A percentile compares a stretch with the other conserved stretches of the same genome.
phyloP scores from a whole-genome alignment of 1,284 basidiomycete genomes.

The Cutaneotrichosporon dermatis region DNA sequence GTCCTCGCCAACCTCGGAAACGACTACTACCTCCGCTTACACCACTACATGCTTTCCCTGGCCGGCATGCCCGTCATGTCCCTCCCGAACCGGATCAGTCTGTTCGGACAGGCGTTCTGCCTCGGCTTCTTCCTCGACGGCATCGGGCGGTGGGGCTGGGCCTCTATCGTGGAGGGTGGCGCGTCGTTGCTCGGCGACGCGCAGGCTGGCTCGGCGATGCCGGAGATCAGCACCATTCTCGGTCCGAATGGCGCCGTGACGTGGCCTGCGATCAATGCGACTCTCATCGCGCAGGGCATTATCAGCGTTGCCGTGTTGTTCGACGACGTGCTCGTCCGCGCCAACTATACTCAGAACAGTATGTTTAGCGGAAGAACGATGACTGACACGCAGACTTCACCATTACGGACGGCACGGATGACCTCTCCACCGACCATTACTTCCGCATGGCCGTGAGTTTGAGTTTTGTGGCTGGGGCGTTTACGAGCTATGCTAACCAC shows the following conservation, averaged over 20 bases:
- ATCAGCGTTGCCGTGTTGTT: constrained; percentile 25
- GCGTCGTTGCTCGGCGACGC: constrained; percentile 26
- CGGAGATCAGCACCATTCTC: constrained; percentile 8
- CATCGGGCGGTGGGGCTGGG: constrained; percentile 44
- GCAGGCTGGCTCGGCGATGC: constrained; percentile 16
- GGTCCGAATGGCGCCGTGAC: constrained; percentile 4
- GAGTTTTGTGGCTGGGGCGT: background rate
- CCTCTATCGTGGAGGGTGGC: constrained; percentile 33
- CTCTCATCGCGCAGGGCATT: constrained; percentile 17
- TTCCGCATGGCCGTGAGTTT: constrained; percentile 35
- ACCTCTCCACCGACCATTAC: constrained; percentile 27
- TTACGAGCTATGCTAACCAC: background rate
- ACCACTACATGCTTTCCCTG: constrained; percentile 41
- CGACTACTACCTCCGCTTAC: constrained; percentile 34
- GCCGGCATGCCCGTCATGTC: constrained; percentile 36
- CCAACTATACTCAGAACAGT: constrained; percentile 12
- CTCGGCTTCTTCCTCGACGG: constrained; percentile 44
- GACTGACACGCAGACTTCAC: constrained; percentile 5
- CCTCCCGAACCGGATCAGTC: constrained; percentile 37
- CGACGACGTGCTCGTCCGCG: constrained; percentile 28
- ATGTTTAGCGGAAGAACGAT: too few species aligned
- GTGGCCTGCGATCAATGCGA: constrained; percentile 19
- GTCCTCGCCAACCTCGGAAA: constrained; percentile 33
- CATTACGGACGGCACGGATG: constrained; percentile 10
- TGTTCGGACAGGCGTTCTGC: constrained; percentile 38